Base-by-base conservation (phyloP, 352 stramenopile genomes). In the Globisporangium yorkense region DNA sequence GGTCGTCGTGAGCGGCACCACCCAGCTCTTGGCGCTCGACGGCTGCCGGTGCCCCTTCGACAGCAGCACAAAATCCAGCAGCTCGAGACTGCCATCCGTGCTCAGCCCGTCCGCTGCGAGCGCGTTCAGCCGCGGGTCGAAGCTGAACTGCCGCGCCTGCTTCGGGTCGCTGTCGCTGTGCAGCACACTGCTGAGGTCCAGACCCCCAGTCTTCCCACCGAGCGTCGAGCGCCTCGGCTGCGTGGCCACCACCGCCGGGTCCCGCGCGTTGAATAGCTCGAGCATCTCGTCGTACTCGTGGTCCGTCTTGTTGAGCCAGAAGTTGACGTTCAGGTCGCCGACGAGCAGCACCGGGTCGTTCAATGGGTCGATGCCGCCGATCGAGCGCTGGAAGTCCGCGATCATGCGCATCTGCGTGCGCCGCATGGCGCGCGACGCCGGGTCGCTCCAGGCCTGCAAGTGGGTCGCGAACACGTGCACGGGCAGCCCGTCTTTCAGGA, bases 211-310 rank as follows among this genome's bases (percentile, higher is more conserved):
- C 15, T 15, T 41, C 21, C 6, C 18, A 21, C 10, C 46, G 46
- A 7, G 7, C 20, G 24, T n/a, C 13, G 47, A 2, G 24, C 35
- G 29, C 8, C 31, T 29, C 16, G 16, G 40, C 56, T 66, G 45
- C 35, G 65, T 35, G 7, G 44, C 54, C 15, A 79, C 66, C 0
- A 70, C 57, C 4, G 75, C 75, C 18, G 79, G 66, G 54, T 92
- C 79, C 1, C 70, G 63, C 3, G 72, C 75, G 41, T 80, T 74
- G 21, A 92, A 75, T 15, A 89, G 68, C 15, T 71, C 54, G 33
- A 92, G 68, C 82, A 92, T 89, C 62, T 92, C 82, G 62, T 89
- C 79, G 62, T 92, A 92, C 70, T 92, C 82, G 37, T 75, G 56
- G 41, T 85, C 86, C 5, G 71, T 75, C 60, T 76, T 75, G 67